Evolutionary conservation across 345 rosid genomes (phyloP).

Genomic region (Acer saccharum): DNA sequence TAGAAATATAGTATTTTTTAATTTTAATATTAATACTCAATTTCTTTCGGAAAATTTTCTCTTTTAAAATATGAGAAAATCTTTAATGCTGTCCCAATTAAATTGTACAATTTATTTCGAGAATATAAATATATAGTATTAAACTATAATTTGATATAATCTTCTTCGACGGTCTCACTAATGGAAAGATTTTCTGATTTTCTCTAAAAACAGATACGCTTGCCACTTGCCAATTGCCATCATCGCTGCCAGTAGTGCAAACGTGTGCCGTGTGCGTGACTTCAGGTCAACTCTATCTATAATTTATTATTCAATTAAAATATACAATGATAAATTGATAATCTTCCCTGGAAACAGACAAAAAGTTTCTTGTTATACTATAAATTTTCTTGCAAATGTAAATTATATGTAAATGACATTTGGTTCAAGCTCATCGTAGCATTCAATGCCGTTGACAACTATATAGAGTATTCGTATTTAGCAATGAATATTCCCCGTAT

Average conservation of each 20-base stretch:
- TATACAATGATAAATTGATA: neutral
- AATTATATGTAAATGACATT: neutral
- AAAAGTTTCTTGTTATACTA: neutral
- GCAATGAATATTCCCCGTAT: constrained; percentile 33
- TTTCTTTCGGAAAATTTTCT: too few relatives aligned
- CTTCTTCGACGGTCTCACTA: too few relatives aligned
- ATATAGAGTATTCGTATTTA: neutral
- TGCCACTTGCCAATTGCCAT: too few relatives aligned
- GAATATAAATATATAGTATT: too few relatives aligned
- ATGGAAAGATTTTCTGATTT: too few relatives aligned
- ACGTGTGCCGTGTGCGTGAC: neutral
- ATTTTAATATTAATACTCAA: too few relatives aligned
- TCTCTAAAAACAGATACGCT: too few relatives aligned
- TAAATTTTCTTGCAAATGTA: neutral
- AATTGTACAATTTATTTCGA: too few relatives aligned
- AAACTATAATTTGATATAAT: too few relatives aligned
- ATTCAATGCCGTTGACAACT: constrained; percentile 19
- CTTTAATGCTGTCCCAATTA: fast-evolving
- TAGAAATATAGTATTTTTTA: too few relatives aligned
- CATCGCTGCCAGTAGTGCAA: too few relatives aligned
- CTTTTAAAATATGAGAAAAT: too few relatives aligned
- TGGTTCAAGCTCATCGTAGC: neutral
- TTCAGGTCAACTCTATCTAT: neutral
- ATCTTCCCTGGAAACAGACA: neutral
- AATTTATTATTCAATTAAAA: neutral